Evolutionary conservation across 805 yeast genomes (phyloP), one percentile per base, ranked within the genome.

Genomic region (Deakozyma indianensis): DNA sequence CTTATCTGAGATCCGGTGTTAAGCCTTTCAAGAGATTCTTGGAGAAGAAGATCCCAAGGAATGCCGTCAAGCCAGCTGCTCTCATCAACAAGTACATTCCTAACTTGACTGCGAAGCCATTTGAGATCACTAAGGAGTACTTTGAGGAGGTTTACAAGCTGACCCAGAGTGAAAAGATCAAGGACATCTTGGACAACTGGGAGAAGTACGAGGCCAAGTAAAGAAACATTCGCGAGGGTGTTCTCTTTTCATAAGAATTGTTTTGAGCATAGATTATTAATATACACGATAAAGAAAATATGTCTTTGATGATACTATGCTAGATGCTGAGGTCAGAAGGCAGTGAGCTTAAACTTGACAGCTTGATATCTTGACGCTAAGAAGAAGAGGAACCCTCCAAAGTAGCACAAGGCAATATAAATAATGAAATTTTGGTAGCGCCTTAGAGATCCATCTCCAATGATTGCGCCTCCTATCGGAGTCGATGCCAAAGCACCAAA

Each of bases 1-100:
- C 95, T n/a, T 92, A 94, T 71, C 75, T 92, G 71, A 83, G 90
- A 75, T 84, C 92, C 47, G 99, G 99, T 69, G 99, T 92, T 49
- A 90, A 88, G 69, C 98, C 98, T 59, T 92, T 92, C 85, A 88
- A 90, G 75, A 84, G 87, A 70, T 92, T 92, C 81, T 75, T 92
- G 71, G 80, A 80, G 64, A 92, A 87, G 82, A 90, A 92, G 77
- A 83, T 92, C 60, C 82, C 95, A 52, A 85, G 83, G 71, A 83
- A 86, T 57, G 94, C 96, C 43, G 92, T 92, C 53, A 90, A 90
- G 71, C 95, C 95, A 50, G 82, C 92, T 50, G 85, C 86, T 65
- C 75, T 92, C 69, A 78, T 85, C 56, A 88, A 88, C 62, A 92
- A 88, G 72, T 92, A 94, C 69, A 88, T 92, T 74, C 99, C 99